Conservation (phyloP, 441 rosid genomes). For the Pelargonium myrrhifolium region DNA sequence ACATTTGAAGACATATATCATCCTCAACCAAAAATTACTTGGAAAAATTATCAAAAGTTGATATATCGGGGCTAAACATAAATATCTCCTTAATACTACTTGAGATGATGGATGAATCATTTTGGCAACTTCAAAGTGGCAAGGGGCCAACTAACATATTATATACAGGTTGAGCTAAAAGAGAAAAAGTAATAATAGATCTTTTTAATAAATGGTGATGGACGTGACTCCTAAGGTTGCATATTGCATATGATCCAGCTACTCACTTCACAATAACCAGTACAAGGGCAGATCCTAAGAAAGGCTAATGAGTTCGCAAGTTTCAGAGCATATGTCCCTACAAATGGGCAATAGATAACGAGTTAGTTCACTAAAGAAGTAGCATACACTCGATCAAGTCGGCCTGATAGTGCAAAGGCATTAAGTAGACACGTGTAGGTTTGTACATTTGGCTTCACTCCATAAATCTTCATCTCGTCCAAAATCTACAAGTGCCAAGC, state of each 20-base stretch:
- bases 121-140: neutral
- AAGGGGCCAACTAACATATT: neutral
- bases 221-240: neutral
- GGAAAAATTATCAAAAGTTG: neutral
- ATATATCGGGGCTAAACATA: neutral
- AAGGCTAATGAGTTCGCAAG: no score
- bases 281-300: no score
- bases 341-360: neutral
- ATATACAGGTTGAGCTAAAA: neutral
- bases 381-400: conserved; percentile 72
- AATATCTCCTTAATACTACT: neutral
- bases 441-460: conserved; percentile 86
- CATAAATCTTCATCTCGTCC: conserved; percentile 86
- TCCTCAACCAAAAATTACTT: neutral
- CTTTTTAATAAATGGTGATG: neutral
- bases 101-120: neutral
- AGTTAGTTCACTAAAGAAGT: conserved; percentile 21
- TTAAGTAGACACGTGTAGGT: conserved; percentile 75
- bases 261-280: neutral
- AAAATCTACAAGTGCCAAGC: conserved; percentile 38
- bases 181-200: neutral
- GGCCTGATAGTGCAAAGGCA: conserved; percentile 84
- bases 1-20: neutral
- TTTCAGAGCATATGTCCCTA: no score
- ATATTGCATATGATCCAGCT: neutral